Conservation (phyloP, 2,329 filamentous ascomycete species). For the Apiospora malaysiana region DNA sequence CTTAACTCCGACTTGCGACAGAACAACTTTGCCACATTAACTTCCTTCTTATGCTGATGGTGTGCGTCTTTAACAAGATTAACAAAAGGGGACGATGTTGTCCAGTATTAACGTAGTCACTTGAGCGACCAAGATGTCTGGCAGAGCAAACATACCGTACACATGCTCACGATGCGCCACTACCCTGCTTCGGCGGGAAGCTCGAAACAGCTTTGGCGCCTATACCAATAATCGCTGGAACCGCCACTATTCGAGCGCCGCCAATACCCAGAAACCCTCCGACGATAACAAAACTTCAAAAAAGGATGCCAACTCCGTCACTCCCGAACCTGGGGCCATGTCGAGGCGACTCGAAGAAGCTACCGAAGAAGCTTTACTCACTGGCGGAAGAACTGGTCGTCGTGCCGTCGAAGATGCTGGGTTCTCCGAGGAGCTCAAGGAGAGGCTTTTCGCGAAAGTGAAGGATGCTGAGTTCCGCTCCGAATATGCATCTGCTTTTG, state of each 20-base stretch:
- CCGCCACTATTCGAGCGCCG: not conserved
- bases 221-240: not conserved
- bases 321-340: conserved; percentile 51
- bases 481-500: conserved; percentile 55
- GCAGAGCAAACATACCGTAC: not conserved
- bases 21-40: conserved; percentile 5
- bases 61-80: not conserved
- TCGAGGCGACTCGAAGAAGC: conserved; percentile 64
- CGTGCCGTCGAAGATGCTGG: conserved; percentile 66
- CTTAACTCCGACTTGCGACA: conserved; percentile 5
- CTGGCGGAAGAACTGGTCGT: conserved; percentile 63
- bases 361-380: conserved; percentile 66
- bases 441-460: conserved; percentile 61
- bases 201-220: not conserved
- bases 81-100: not conserved
- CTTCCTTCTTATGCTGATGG: not conserved
- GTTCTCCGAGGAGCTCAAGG: conserved; percentile 68
- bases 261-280: not conserved
- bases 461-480: conserved; percentile 60
- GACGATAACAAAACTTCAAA: not conserved
- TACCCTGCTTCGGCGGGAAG: conserved; percentile 12
- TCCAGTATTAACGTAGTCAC: not conserved
- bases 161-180: conserved; percentile 7
- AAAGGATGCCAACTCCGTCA: not conserved
- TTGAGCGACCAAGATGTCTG: conserved; percentile 1